Base-by-base conservation (phyloP, 768 basidiomycete species). In the Melanogaster broomeanus region DNA sequence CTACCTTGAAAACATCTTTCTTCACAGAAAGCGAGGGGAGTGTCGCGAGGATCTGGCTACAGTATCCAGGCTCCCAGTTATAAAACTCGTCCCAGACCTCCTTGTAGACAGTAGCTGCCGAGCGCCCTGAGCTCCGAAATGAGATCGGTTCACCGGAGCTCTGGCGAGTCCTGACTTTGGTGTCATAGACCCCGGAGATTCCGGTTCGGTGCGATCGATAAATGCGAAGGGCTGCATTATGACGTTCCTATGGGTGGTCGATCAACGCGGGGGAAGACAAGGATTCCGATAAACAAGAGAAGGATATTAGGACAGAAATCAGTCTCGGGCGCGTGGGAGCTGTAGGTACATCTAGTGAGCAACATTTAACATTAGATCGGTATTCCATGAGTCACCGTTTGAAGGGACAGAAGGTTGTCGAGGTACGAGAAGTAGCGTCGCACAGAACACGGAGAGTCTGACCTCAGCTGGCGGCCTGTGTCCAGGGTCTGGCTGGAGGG, bases 51-150 rank as follows among this genome's bases (percentile, higher is more conserved):
- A 64, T 55, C 2, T 63, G 57, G n/a, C 33, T 22, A 46, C 69
- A 75, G 8, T 70, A 55, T 0, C 46, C 51, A 2, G 61, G 58
- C 51, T 81, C 78, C 75, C 76, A 78, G n/a, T 48, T 47, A 42
- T 80, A 80, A 57, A 79, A 81, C 8, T 74, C 71, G 3, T 59
- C 38, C 79, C 80, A 81, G 25, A 74, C 64, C 1, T 57, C 52
- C 30, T 61, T 57, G 56, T 76, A 79, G 27, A 73, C 60, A 4
- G 46, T 39, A n/a, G 4, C 60, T 56, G 4, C 67, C 76, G 38
- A 62, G 50, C 0, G 60, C 46, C 16, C 58, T 59, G 30, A 63
- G 61, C 18, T 61, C 44, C 18, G 56, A 21, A 10, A 15, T n/a
- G 7, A 15, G 57, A 42, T 3, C 21, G 48, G 6, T 28, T 8